Base-by-base conservation (phyloP, 164 flowering plant genomes). In the Chimonanthus praecox region DNA sequence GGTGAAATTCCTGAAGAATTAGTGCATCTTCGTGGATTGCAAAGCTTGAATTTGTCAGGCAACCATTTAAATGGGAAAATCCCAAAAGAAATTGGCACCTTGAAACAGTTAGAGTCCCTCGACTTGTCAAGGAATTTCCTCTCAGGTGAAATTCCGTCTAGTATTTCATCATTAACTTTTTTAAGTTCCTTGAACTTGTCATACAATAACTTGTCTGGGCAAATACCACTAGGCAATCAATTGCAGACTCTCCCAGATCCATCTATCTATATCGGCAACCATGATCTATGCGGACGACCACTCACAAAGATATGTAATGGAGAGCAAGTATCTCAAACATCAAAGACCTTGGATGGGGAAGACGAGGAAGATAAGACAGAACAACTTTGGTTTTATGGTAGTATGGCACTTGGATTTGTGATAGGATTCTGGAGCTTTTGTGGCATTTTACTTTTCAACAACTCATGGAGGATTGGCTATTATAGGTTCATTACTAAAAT, bases 261-360 rank as follows among this genome's bases (percentile, higher is more conserved):
- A 16, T 54, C 73, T 47, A 69, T 21, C 8, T 77, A 61, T 47
- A 18, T 16, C 0, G 72, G 78, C 5, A 76, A 76, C 18, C 3
- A 7, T 15, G 49, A n/a, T 5, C 74, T 76, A 3, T 76, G 78
- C 60, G 78, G 78, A 43, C 44, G 68, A 58, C 78, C 78, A 21
- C 60, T 76, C 13, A 1, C 54, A 45, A 47, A 71, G 5, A 13
- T 13, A 2, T 66, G 68, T 48, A 4, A 47, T 6, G 0, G 6
- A 44, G 70, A 47, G 5, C 3, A 46, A 16, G 15, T 0, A 68
- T 1, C 0, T 62, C 9, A 2, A 61, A 15, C 47, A 61, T 5
- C 49, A 71, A 16, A 8, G 4, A 2, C 7, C 47, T 1, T 3
- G 18, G 18, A 7, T 0, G 51, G 2, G 4, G 48, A 66, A 11